Evolutionary conservation across 2,329 filamentous ascomycete species (phyloP), one percentile per base, ranked within the genome.

Genomic region (Cryphonectria japonica): DNA sequence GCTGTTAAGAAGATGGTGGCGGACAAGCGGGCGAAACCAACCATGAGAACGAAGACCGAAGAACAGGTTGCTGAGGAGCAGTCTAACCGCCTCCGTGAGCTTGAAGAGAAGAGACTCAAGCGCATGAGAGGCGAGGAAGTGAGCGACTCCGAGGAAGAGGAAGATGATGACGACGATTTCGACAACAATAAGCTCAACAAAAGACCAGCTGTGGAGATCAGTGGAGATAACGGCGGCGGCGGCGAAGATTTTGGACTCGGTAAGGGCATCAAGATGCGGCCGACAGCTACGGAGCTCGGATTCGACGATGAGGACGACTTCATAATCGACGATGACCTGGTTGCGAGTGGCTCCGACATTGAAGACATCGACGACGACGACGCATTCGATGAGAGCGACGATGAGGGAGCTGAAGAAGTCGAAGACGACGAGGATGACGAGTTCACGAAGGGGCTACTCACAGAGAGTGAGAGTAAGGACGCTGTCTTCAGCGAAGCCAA

Each of bases 241-340:
- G 82, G 83, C 0, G 87, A 89, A 43, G 85, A 87, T 69, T 92
- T 88, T 78, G 87, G 87, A 2, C 82, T 92, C 22, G 89, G 89
- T 46, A 78, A 80, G 65, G 89, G 89, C 60, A 88, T 91, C 74
- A 87, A 84, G 76, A 82, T 83, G 68, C 84, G 85, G 34, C 85
- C 85, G 43, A 89, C 88, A 9, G 87, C 86, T 3, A 85, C 87
- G 14, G 87, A 91, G 71, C 80, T 94, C 26, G 93, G 90, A 7
- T 91, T 97, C 46, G 94, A 97, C 74, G 95, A 98, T 75, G 95
- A 98, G 78, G 95, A 98, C 76, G 94, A 98, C 76, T 98, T 98
- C 76, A 79, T 95, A 37, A 90, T 98, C 73, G 95, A 98, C 71
- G 93, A 96, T 73, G 92, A 97, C 77, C 86, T 98, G 22, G 87